Conservation (phyloP, 345 rosid species). For the Luvunga scandens region DNA sequence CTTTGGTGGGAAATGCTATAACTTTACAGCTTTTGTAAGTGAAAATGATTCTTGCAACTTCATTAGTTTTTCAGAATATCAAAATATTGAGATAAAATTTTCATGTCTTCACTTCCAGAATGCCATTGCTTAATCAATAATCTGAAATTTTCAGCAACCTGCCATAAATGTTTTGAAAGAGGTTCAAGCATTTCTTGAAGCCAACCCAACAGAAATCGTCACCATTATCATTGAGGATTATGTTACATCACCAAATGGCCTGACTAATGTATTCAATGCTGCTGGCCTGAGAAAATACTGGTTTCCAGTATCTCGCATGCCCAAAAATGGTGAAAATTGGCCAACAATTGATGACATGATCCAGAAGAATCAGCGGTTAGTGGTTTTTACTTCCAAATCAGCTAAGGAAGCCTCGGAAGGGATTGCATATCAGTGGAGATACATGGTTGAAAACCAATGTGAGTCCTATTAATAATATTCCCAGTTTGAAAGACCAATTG, state of each 20-base stretch:
- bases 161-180: constrained; percentile 72
- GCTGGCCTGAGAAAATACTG: constrained; percentile 64
- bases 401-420: constrained; percentile 76
- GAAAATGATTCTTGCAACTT: background rate
- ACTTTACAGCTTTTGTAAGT: constrained; percentile 79
- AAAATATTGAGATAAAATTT: too few relatives aligned
- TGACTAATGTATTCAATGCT: constrained; percentile 64
- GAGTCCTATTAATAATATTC: constrained; percentile 24
- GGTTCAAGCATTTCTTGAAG: constrained; percentile 54
- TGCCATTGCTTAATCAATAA: too few relatives aligned
- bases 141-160: constrained; percentile 47
- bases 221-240: constrained; percentile 86
- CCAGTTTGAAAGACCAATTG: too few relatives aligned
- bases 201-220: constrained; percentile 63
- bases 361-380: constrained; percentile 59
- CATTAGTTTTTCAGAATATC: too few relatives aligned
- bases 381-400: constrained; percentile 75
- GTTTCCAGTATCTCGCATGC: constrained; percentile 86
- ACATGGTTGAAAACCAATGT: constrained; percentile 87
- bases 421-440: constrained; percentile 76
- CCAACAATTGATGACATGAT: constrained; percentile 73
- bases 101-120: too few relatives aligned
- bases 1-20: constrained; percentile 57
- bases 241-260: constrained; percentile 64
- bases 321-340: constrained; percentile 77